A percentile compares a stretch with the other conserved stretches of the same genome.
phyloP scores from a whole-genome alignment of 2,329 filamentous ascomycete genomes.

The Penicillium glabrum region DNA sequence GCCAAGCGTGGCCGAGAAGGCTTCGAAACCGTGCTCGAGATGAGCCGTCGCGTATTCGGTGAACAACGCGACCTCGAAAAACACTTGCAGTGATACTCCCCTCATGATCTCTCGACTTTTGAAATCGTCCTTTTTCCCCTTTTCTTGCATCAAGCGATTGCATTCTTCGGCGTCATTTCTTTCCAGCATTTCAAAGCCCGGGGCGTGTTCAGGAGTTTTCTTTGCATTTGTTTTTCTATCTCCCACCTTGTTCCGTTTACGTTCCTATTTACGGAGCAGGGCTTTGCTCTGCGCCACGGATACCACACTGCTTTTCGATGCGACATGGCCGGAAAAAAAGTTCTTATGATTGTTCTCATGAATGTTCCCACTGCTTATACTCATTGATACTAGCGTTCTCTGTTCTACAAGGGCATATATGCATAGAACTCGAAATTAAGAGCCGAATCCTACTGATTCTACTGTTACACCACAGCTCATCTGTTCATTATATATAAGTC shows the following conservation, averaged over 20 bases:
- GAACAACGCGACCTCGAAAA: constrained; percentile 73
- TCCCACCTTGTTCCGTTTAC: not conserved
- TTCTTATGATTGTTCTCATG: constrained; percentile 1
- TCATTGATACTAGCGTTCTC: constrained; percentile 7
- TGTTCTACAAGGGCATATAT: constrained; percentile 7
- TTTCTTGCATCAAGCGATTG: constrained; percentile 30
- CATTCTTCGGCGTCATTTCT: constrained; percentile 28
- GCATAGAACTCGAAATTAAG: constrained; percentile 10
- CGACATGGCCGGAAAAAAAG: constrained; percentile 13
- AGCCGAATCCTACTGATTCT: not conserved
- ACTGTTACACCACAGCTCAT: constrained; percentile 9
- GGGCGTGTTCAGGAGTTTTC: constrained; percentile 5
- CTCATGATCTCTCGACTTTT: not conserved
- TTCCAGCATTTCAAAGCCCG: constrained; percentile 4
- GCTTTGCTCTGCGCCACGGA: constrained; percentile 1
- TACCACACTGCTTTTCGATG: constrained; percentile 7
- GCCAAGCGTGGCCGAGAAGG: constrained; percentile 87
- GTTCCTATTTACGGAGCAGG: not conserved
- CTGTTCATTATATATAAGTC: not conserved
- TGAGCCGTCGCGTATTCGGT: constrained; percentile 87
- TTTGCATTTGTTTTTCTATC: not conserved
- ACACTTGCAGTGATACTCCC: not conserved
- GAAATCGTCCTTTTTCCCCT: constrained; percentile 3
- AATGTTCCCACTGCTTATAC: constrained; percentile 3
- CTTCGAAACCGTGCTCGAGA: constrained; percentile 91